Base-by-base conservation (phyloP, 2,329 filamentous ascomycete genomes). In the Hymenotorrendiella dingleyae region DNA sequence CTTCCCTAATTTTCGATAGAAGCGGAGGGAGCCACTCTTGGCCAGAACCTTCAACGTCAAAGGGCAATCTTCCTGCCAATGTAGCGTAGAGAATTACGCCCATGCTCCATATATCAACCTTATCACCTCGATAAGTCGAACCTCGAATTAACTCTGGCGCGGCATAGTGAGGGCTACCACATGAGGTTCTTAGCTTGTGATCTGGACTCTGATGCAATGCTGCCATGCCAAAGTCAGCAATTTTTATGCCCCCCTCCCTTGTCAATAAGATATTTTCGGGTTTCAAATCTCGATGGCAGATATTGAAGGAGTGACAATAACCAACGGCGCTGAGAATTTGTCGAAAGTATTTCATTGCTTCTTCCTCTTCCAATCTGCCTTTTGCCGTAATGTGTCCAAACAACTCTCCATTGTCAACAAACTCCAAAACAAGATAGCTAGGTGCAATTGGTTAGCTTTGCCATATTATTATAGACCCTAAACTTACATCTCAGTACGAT, bases 181-280 rank as follows among this genome's bases (percentile, higher is more conserved):
- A 98, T 4, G 91, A 88, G 1, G 93, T 97, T 43, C 79, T 85
- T 21, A 98, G 75, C 59, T 82, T 82, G 52, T 88, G 82, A 7
- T 80, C 83, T 19, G 79, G 75, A 3, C 86, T 86, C 62, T 97
- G 91, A 50, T 83, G 79, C 30, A 97, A 72, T 3, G 91, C 91
- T 33, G 93, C 93, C 90, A 98, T 96, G 30, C 93, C 91, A 63
- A 98, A 98, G 63, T 98, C 93, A 39, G 91, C 91, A 55, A 98
- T 82, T 66, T 97, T 98, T 63, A 97, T 81, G 45, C 86, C 80
- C 40, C 83, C 76, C 35, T 82, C 70, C 3, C 71, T 70, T 44
- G 89, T 89, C 38, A 98, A 73, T 14, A 98, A 72, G 34, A 98
- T 96, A 57, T 98, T 98, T 66, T 98, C 93, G 0, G 90, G 93